Evolutionary conservation across 371 early-diverging fungal genomes (phyloP).

Genomic region (Mortierella sp.): DNA sequence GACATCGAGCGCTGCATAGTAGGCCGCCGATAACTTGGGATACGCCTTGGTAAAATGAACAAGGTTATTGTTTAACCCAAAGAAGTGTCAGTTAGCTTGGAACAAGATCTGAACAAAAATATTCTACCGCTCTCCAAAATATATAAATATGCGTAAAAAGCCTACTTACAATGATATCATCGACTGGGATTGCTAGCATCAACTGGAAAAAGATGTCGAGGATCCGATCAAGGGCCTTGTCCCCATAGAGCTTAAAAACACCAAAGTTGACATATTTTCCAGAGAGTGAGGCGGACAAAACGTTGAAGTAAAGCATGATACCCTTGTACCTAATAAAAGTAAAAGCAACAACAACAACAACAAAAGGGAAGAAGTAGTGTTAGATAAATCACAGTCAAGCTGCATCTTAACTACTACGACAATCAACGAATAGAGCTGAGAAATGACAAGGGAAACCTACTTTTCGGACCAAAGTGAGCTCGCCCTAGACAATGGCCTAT

Average conservation of each 20-base stretch:
- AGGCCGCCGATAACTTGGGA: conserved; percentile 67
- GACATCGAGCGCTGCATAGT: conserved; percentile 66
- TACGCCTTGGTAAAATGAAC: conserved; percentile 58
- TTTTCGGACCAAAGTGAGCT: conserved; percentile 8
- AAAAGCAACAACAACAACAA: too few relatives aligned
- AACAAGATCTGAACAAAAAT: too few relatives aligned
- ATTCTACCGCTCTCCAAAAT: too few relatives aligned
- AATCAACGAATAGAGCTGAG: too few relatives aligned
- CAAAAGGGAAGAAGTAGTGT: neutral
- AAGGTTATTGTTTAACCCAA: neutral
- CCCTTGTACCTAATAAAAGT: conserved; percentile 70
- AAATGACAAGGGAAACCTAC: neutral
- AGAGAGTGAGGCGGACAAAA: conserved; percentile 69
- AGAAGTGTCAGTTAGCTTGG: neutral
- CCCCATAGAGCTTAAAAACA: conserved; percentile 86
- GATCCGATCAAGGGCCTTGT: conserved; percentile 77
- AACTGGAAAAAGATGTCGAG: conserved; percentile 71
- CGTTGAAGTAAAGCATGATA: conserved; percentile 74
- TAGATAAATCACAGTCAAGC: neutral
- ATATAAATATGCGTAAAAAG: neutral
- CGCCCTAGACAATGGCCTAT: conserved; percentile 3
- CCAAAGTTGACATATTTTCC: conserved; percentile 91
- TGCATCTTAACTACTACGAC: too few relatives aligned
- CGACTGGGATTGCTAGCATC: conserved; percentile 72
- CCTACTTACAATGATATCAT: conserved; percentile 72